Evolutionary conservation across 2,329 filamentous ascomycete genomes (phyloP).

Genomic region (Aspergillus flavus): DNA sequence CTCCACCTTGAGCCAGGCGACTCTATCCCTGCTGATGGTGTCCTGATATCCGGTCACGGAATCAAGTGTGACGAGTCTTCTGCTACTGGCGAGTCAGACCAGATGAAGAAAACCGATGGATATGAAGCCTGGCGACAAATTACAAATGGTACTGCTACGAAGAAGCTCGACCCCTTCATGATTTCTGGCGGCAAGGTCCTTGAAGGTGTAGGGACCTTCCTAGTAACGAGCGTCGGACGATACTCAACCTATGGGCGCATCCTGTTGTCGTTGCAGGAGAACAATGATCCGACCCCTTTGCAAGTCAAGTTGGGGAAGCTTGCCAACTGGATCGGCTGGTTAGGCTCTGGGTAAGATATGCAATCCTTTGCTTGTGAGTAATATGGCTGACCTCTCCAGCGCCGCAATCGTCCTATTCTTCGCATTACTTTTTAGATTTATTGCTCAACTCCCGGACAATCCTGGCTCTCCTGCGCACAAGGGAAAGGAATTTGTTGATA

Average conservation of each 20-base stretch:
- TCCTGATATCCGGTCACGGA: conserved; percentile 67
- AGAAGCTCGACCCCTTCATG: conserved; percentile 69
- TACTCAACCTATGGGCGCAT: conserved; percentile 77
- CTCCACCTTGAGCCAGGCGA: conserved; percentile 71
- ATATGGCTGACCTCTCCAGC: conserved; percentile 26
- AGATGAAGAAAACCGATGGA: conserved; percentile 67
- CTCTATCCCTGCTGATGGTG: conserved; percentile 69
- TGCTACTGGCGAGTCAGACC: conserved; percentile 72
- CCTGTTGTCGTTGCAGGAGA: conserved; percentile 71
- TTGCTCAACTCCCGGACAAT: conserved; percentile 65
- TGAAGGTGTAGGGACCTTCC: conserved; percentile 73
- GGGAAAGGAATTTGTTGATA: conserved; percentile 75
- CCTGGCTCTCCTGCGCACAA: conserved; percentile 66
- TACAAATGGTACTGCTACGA: conserved; percentile 54
- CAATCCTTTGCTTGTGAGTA: background rate
- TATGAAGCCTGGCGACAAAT: conserved; percentile 62
- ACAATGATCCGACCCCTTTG: conserved; percentile 74
- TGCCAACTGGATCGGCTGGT: conserved; percentile 75
- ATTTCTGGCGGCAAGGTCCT: conserved; percentile 81
- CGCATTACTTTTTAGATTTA: conserved; percentile 82
- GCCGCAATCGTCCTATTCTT: conserved; percentile 79
- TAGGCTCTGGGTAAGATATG: conserved; percentile 63
- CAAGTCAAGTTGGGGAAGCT: conserved; percentile 76
- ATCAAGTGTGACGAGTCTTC: conserved; percentile 74
- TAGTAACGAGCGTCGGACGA: conserved; percentile 72